phyloP scores from a whole-genome alignment of 73 alveolate species.

The Effrenium voratum region DNA sequence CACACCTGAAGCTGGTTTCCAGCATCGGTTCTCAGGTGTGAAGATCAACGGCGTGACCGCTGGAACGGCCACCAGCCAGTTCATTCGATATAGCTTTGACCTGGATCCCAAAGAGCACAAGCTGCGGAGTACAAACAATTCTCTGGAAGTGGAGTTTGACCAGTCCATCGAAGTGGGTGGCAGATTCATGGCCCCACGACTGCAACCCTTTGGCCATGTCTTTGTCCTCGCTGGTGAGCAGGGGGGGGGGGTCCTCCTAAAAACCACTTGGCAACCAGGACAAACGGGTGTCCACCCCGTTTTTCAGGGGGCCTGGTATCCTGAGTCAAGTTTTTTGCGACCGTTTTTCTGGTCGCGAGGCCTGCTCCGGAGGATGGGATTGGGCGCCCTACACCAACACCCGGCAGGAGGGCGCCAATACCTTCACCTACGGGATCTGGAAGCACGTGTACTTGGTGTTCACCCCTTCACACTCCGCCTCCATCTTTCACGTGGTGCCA shows the following conservation, averaged over 20 bases:
- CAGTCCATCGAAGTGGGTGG: constrained; percentile 71
- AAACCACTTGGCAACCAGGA: too few species aligned
- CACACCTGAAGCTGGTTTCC: too few species aligned
- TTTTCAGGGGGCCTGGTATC: too few species aligned
- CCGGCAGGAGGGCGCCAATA: constrained; percentile 38
- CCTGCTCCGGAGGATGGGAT: constrained; percentile 86
- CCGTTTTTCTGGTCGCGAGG: too few species aligned
- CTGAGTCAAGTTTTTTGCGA: too few species aligned
- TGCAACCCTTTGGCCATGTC: too few species aligned
- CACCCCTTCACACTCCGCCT: constrained; percentile 44
- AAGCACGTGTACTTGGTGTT: constrained; percentile 66
- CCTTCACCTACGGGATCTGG: constrained; percentile 88
- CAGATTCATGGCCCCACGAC: constrained; percentile 93
- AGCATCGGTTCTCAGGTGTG: too few species aligned
- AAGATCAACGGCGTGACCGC: constrained; percentile 50
- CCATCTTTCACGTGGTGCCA: constrained; percentile 71
- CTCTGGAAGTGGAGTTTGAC: constrained; percentile 18
- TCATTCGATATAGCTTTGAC: constrained; percentile 64
- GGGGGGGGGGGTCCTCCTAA: too few species aligned
- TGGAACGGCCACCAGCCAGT: constrained; percentile 80
- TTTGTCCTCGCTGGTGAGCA: too few species aligned
- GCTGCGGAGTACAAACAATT: not conserved
- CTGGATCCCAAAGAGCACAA: not conserved
- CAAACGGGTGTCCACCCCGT: too few species aligned
- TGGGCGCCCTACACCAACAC: constrained; percentile 92